Base-by-base conservation (phyloP, 2,329 filamentous ascomycete genomes). In the Stagonosporopsis chrysanthemi region DNA sequence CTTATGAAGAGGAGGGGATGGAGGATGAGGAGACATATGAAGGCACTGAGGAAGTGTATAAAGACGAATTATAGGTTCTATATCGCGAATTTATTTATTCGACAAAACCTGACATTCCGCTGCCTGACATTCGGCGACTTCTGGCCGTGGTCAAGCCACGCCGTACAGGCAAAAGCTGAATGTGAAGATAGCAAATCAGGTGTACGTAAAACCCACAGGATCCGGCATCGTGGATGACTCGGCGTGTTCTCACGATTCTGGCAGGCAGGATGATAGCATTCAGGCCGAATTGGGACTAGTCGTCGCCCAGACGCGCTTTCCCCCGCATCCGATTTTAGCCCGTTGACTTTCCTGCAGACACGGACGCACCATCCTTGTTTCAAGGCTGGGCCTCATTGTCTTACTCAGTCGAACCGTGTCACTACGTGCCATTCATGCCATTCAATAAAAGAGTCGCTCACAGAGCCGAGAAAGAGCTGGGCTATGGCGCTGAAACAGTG, bases 41-140 rank as follows among this genome's bases (percentile, higher is more conserved):
- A 41, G 77, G 77, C 2, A 79, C 75, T 53, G 71, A 79, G 56
- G 77, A 79, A 56, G 69, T 73, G 6, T 76, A 76, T 43, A 78
- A 76, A 56, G 76, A 79, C 58, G 77, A 79, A 62, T 60, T 79
- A 28, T 77, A 70, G 52, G 17, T 17, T 6, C 4, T 23, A 50
- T 23, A 23, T 48, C 17, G n/a, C 4, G 26, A 35, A 35, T 17
- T 31, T 11, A 7, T 23, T 11, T 28, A 7, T 14, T 14, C 31
- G 15, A 9, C 15, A 12, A 22, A 2, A 29, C 8, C 28, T 29
- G 1, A 1, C 8, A 29, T 4, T 12, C 11, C 24, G 39, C 39
- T 42, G 12, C 39, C 17, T 7, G 15, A 28, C 6, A 42, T 17
- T 26, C 8, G 8, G 17, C 4, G 8, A 8, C 22, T 42, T 15